Evolutionary conservation across 345 rosid species (phyloP), one percentile per base, ranked within the genome.

Genomic region (Populus ilicifolia): DNA sequence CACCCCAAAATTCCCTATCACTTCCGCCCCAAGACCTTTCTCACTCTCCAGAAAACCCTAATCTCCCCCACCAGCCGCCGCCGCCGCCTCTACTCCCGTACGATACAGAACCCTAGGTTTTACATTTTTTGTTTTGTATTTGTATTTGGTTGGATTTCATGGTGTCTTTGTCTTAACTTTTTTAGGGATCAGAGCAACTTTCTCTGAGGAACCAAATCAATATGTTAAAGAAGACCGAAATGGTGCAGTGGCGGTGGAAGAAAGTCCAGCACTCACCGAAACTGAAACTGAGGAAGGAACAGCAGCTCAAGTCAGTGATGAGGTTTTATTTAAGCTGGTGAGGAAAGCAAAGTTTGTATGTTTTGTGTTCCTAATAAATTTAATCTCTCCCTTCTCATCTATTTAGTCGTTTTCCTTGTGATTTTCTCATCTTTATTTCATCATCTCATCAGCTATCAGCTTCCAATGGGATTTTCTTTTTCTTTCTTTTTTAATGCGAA

Each of bases 131-230:
- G 46, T 21, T 8, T 18, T 52, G 5, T 1, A 2, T 18, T 2
- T 52, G 2, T 52, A 17, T 6, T 33, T 33, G 35, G 59, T 52
- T 52, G 59, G 59, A 52, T 5, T 52, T 52, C 0, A 17, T 52
- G 1, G n/a, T 52, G 1, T 17, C 54, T 17, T 18, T 52, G 5
- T 52, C 23, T 0, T 52, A 18, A 17, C n/a, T 52, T 52, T 1
- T 4, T 5, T 52, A 52, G 59, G 59, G 10, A 52, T 18, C n/a
- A 18, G 59, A 52, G 59, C 90, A 62, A 82, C 86, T 18, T 56
- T 77, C 6, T 84, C 88, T 29, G 90, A 87, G 70, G 94, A 88
- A 75, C 70, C 81, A 6, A 80, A 82, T 66, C 82, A 77, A n/a
- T 81, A 72, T 84, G 83, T 69, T 52, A 80, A 77, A 4, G 90